Evolutionary conservation across 1,284 basidiomycete species (phyloP), one percentile per base, ranked within the genome.

Genomic region (Rhodotorula sp.): DNA sequence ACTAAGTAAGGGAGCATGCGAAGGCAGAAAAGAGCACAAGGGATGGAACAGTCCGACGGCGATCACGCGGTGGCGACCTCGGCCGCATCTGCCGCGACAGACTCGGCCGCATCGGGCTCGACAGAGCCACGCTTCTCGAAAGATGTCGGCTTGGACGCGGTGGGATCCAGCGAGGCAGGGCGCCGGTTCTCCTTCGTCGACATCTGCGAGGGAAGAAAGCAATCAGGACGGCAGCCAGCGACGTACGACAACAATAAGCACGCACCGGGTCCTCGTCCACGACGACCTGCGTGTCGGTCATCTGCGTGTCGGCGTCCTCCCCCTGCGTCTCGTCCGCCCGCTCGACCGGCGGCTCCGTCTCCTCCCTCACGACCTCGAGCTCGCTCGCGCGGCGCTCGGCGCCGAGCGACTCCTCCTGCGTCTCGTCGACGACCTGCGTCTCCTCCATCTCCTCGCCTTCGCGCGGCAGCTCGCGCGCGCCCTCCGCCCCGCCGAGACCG

Each of bases 381-480:
- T 67, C 62, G 10, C 56, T 68, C 21, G 34, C 34, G 34, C 34
- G 34, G 34, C 34, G 34, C 34, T 34, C 34, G 34, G 34, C 34
- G 5, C 34, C 34, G 34, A 34, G 34, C 34, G 34, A 34, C 34
- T 63, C 63, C 41, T 61, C 60, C 61, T 68, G 71, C 53, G 71
- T 63, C 59, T 72, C 71, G 42, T 70, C 68, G 25, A 53, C 64
- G 2, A 63, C 13, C 49, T 75, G 73, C 44, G 70, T 74, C 67
- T 74, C 73, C 59, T 74, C 73, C 50, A 74, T 52, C 58, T 74
- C 73, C 44, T 72, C 71, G 9, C 71, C 73, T n/a, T 73, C 74
- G 44, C 74, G 58, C 23, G 74, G 74, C 50, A 75, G 34, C 52
- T 75, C 71, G 34, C 53, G 25, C 48, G 55, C 58, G 3, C 21